Conservation (phyloP, 441 rosid species). For the Croton setiger region DNA sequence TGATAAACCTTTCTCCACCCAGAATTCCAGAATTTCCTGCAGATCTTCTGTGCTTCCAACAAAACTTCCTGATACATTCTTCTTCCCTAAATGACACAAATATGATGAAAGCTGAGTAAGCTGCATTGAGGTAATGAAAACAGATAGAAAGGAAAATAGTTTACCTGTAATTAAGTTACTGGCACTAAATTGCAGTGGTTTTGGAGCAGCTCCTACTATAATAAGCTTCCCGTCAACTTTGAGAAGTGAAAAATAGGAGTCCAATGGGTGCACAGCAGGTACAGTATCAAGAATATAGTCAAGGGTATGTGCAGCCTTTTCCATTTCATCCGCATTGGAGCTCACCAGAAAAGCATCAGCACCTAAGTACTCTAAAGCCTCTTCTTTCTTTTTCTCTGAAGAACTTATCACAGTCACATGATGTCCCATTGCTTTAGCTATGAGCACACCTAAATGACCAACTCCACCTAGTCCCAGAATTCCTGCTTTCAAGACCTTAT, state of each 20-base stretch:
- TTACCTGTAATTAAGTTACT: slow-evolving; percentile 30
- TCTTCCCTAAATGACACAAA: slow-evolving; percentile 29
- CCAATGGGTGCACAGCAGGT: slow-evolving; percentile 38
- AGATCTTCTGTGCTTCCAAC: slow-evolving; percentile 43
- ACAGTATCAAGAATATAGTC: slow-evolving; percentile 44
- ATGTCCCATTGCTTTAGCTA: slow-evolving; percentile 51
- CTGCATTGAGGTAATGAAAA: no score
- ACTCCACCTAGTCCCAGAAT: slow-evolving; percentile 51
- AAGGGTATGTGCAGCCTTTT: slow-evolving; percentile 31
- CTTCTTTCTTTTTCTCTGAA: slow-evolving; percentile 40
- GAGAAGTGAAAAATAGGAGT: slow-evolving; percentile 36
- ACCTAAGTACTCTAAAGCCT: slow-evolving; percentile 39
- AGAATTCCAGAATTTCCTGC: slow-evolving; percentile 35
- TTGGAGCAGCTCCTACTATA: slow-evolving; percentile 34
- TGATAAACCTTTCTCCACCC: slow-evolving; percentile 38
- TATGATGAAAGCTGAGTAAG: background rate
- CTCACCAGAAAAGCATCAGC: slow-evolving; percentile 41
- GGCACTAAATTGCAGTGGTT: slow-evolving; percentile 33
- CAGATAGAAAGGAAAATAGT: background rate
- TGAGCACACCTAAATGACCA: slow-evolving; percentile 43
- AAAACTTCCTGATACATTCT: slow-evolving; percentile 35
- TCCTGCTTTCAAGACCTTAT: slow-evolving; percentile 28
- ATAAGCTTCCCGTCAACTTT: slow-evolving; percentile 38
- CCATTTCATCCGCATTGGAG: slow-evolving; percentile 32
- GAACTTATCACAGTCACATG: slow-evolving; percentile 51